Base-by-base conservation (phyloP, 2,329 filamentous ascomycete genomes). In the Furcasterigmium furcatum region DNA sequence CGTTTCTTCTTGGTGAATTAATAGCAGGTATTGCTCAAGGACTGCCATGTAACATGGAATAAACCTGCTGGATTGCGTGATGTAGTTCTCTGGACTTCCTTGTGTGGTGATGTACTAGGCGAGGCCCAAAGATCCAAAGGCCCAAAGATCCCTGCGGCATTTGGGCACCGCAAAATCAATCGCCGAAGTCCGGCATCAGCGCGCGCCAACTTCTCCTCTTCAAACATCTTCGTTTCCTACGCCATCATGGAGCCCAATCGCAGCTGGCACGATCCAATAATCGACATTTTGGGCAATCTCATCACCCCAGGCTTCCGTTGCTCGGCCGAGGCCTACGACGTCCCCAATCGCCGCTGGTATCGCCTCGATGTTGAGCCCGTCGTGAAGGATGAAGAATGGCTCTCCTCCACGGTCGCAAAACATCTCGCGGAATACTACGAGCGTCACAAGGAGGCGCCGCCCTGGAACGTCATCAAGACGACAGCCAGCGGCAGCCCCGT, bases 291-390 rank as follows among this genome's bases (percentile, higher is more conserved):
- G 38, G 34, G 39, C 24, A 46, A 44, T 43, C 19, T 46, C 20
- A 43, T 47, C 24, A 45, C 40, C 9, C 39, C 43, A 9, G 49
- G 46, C 1, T 38, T 44, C n/a, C 41, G 43, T 34, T 52, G 40
- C 41, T 41, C 45, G 25, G 48, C 45, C 24, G 38, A 25, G 9
- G 48, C 25, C n/a, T 52, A 52, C 41, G 50, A 50, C 40, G 30
- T 50, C 18, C 47, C 50, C 25, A 52, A 52, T 45, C 45, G 50
- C 20, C 47, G 48, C 25, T 52, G 50, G 50, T 52, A 52, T 41
- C 29, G 41, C n/a, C 38, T 52, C 12, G 38, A 50, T 12, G 43
- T 50, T 16, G 50, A 52, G 10, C 20, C 43, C 27, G 36, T 42
- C n/a, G 41, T 41, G 7, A 29, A 10, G 19, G 45, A 45, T 19